Percentiles rank a stretch among this genome's conserved stretches.
Conservation (phyloP, 2,329 filamentous ascomycete species). For the Fusarium albosuccineum region DNA sequence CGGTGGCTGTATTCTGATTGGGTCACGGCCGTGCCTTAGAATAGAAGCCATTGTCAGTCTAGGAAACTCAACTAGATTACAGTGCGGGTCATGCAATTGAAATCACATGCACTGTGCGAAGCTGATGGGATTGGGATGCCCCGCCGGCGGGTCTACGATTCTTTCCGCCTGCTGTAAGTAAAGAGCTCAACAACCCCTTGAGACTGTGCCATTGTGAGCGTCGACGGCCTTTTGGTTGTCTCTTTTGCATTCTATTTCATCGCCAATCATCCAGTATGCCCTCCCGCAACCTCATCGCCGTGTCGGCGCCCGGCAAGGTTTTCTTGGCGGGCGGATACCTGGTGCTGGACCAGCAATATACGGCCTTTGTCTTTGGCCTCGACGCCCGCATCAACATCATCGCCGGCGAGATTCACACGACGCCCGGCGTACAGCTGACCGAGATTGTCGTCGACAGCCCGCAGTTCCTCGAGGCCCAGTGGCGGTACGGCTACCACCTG, state of each 20-base stretch:
- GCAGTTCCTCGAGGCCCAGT: conserved; percentile 88
- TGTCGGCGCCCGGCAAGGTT: conserved; percentile 97
- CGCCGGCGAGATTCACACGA: conserved; percentile 68
- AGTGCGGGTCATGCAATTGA: conserved; percentile 17
- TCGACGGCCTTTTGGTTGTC: neutral
- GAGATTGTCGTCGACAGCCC: conserved; percentile 91
- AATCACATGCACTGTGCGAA: conserved; percentile 36
- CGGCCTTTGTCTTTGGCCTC: conserved; percentile 78
- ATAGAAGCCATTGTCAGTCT: neutral
- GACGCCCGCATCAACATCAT: conserved; percentile 76
- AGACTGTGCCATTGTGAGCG: conserved; percentile 8
- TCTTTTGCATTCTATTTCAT: neutral
- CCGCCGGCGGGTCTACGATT: conserved; percentile 40
- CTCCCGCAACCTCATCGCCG: conserved; percentile 60
- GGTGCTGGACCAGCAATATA: conserved; percentile 89
- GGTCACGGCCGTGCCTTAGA: conserved; percentile 2
- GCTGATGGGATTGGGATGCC: conserved; percentile 34
- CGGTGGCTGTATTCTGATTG: conserved; percentile 17
- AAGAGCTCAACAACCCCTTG: conserved; percentile 31
- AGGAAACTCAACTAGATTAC: conserved; percentile 18
- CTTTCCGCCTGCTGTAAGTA: conserved; percentile 31
- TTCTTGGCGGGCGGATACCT: conserved; percentile 95
- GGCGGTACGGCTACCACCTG: conserved; percentile 86
- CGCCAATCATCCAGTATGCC: conserved; percentile 28
- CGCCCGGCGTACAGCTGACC: conserved; percentile 71